phyloP scores from a whole-genome alignment of 495 filamentous ascomycete species.

The Penicillium salamii region DNA sequence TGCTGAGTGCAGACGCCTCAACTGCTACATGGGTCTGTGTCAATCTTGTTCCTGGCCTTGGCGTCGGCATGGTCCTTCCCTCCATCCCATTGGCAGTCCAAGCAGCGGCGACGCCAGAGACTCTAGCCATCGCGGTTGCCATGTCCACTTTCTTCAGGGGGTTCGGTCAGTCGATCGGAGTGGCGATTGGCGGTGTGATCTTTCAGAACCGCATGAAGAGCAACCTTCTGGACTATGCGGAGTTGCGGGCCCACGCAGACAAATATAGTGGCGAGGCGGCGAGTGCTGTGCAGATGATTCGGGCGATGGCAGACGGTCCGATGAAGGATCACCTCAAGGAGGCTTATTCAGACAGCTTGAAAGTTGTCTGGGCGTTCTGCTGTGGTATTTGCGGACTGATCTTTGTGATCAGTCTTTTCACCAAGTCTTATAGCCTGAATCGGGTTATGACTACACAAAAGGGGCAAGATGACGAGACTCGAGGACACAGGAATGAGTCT shows the following conservation, averaged over 20 bases:
- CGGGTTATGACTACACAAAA: not conserved
- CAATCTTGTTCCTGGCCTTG: constrained; percentile 36
- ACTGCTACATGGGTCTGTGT: constrained; percentile 36
- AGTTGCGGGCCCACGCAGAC: not conserved
- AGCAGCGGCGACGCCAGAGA: constrained; percentile 29
- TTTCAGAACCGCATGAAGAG: constrained; percentile 16
- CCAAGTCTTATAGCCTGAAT: not conserved
- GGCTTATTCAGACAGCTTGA: not conserved
- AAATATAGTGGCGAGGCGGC: not conserved
- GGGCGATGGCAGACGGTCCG: not conserved
- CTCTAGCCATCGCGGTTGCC: constrained; percentile 35
- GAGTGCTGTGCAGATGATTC: not conserved
- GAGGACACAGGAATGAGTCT: too few species aligned
- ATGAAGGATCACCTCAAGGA: not conserved
- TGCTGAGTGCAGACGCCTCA: constrained; percentile 30
- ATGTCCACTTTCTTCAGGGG: constrained; percentile 43
- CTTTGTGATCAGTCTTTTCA: not conserved
- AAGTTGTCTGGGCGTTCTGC: not conserved
- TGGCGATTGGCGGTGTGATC: constrained; percentile 43
- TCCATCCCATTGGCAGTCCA: constrained; percentile 36
- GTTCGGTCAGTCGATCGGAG: constrained; percentile 42
- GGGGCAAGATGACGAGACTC: not conserved
- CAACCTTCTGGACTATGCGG: not conserved
- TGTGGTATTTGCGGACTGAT: not conserved
- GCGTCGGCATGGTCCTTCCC: constrained; percentile 41